phyloP scores from a whole-genome alignment of 2,329 filamentous ascomycete species.

The Pseudocercospora musae region DNA sequence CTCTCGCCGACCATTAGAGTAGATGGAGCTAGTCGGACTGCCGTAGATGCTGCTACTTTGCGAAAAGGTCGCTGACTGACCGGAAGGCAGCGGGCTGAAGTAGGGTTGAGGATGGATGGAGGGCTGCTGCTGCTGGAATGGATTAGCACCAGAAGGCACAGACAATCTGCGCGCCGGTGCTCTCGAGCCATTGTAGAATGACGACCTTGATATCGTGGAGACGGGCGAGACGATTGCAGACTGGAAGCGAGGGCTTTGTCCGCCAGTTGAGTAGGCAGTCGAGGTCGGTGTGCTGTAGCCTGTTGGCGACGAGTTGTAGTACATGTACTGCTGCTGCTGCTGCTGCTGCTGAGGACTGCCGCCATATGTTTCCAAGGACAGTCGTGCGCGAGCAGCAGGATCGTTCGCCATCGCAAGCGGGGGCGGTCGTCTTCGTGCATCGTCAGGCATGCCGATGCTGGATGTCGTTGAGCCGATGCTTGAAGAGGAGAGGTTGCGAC shows the following conservation, averaged over 20 bases:
- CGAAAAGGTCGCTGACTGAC: constrained; percentile 52
- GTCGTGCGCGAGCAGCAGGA: constrained; percentile 55
- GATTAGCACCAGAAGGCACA: constrained; percentile 71
- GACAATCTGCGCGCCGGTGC: constrained; percentile 72
- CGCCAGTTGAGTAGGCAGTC: constrained; percentile 72
- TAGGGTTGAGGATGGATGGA: constrained; percentile 54
- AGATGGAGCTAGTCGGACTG: constrained; percentile 64
- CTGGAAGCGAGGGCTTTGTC: constrained; percentile 72
- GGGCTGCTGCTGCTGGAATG: constrained; percentile 66
- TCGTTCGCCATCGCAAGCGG: constrained; percentile 73
- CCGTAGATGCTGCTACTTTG: constrained; percentile 59
- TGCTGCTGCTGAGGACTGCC: constrained; percentile 61
- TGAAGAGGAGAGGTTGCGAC: constrained; percentile 79
- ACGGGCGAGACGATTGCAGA: constrained; percentile 69
- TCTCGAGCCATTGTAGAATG: constrained; percentile 69
- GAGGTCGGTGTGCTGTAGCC: constrained; percentile 82
- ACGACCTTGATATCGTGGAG: constrained; percentile 64
- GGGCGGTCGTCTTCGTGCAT: constrained; percentile 69
- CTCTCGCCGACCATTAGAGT: constrained; percentile 63
- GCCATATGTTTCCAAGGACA: constrained; percentile 62
- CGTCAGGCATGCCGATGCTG: constrained; percentile 59
- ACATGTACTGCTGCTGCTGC: constrained; percentile 62
- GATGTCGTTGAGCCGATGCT: constrained; percentile 77
- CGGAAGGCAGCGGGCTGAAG: constrained; percentile 56
- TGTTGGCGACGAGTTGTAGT: constrained; percentile 65